These are phyloP conservation scores for Plectosphaerella cucumerina DNA, from an alignment of 2,329 filamentous ascomycete genomes.

Conservation along the genomic window DNA sequence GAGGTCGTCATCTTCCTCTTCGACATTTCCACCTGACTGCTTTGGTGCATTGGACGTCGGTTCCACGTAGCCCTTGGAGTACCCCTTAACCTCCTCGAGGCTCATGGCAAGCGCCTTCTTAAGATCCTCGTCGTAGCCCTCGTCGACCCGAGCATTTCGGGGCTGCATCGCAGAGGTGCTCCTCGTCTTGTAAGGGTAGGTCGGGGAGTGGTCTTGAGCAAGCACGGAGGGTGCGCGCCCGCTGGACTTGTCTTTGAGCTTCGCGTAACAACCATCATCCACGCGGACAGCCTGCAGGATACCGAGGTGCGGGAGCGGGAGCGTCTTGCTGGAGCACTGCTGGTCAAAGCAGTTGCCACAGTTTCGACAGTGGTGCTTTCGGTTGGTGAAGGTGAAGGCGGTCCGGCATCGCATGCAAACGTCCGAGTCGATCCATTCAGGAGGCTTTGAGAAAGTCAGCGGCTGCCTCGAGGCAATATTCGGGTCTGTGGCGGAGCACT, in stretches of 20 bases:
- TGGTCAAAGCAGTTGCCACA: conserved; percentile 98
- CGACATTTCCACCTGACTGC: conserved; percentile 37
- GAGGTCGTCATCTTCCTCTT: conserved; percentile 89
- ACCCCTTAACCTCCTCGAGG: conserved; percentile 81
- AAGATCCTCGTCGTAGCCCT: conserved; percentile 90
- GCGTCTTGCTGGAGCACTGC: conserved; percentile 83
- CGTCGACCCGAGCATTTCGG: conserved; percentile 79
- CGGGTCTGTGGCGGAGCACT: conserved; percentile 26
- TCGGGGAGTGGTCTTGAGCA: conserved; percentile 38
- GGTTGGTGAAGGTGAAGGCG: conserved; percentile 93
- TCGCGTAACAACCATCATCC: conserved; percentile 91
- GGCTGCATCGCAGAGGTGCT: conserved; percentile 76
- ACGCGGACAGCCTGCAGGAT: conserved; percentile 89
- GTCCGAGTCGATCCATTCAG: conserved; percentile 96
- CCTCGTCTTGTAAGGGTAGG: conserved; percentile 58
- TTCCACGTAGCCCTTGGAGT: conserved; percentile 68
- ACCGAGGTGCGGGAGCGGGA: conserved; percentile 86
- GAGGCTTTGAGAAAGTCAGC: conserved; percentile 54
- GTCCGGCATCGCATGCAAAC: conserved; percentile 98
- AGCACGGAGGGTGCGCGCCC: conserved; percentile 26
- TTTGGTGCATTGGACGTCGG: conserved; percentile 36
- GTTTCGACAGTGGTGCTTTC: conserved; percentile 97
- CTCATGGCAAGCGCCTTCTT: conserved; percentile 96
- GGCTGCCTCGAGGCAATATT: neutral
- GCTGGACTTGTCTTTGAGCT: conserved; percentile 72